These are phyloP conservation scores for Dichotomocladium elegans DNA, from an alignment of 371 early-diverging fungal species.

Conservation along the genomic window DNA sequence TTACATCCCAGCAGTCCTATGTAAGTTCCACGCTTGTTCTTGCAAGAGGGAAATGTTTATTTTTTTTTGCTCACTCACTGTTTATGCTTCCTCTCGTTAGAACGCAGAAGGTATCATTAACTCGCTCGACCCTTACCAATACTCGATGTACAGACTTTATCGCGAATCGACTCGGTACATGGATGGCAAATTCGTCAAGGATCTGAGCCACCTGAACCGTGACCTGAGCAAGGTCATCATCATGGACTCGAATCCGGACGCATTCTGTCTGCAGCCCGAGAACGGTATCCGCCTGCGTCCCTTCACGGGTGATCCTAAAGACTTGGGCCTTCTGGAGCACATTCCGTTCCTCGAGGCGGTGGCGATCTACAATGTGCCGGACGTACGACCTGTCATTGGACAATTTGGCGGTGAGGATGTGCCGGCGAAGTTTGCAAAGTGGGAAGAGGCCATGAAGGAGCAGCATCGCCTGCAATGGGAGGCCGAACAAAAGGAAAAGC, in stretches of 20 bases:
- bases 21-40: slow-evolving; percentile 37
- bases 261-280: slow-evolving; percentile 85
- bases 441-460: slow-evolving; percentile 67
- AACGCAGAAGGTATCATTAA: slow-evolving; percentile 80
- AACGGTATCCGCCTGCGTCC: slow-evolving; percentile 82
- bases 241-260: slow-evolving; percentile 84
- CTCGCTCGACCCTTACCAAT: slow-evolving; percentile 87
- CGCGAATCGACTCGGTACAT: slow-evolving; percentile 85
- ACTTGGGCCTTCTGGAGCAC: slow-evolving; percentile 75
- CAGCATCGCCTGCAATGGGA: slow-evolving; percentile 69
- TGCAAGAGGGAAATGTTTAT: background rate
- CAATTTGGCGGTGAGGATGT: slow-evolving; percentile 67
- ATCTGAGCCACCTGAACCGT: slow-evolving; percentile 88
- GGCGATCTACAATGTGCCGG: slow-evolving; percentile 64
- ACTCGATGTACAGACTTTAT: slow-evolving; percentile 82
- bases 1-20: slow-evolving; percentile 75
- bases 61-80: background rate
- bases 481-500: slow-evolving; percentile 57
- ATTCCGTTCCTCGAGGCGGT: slow-evolving; percentile 90
- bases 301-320: slow-evolving; percentile 85
- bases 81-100: slow-evolving; percentile 19
- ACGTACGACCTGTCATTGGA: slow-evolving; percentile 69
- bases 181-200: slow-evolving; percentile 88
- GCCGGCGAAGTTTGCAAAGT: slow-evolving; percentile 66
- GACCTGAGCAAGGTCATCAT: slow-evolving; percentile 90